phyloP scores from a whole-genome alignment of 139 green algal genomes.

The Chlamydomonas eustigma region DNA sequence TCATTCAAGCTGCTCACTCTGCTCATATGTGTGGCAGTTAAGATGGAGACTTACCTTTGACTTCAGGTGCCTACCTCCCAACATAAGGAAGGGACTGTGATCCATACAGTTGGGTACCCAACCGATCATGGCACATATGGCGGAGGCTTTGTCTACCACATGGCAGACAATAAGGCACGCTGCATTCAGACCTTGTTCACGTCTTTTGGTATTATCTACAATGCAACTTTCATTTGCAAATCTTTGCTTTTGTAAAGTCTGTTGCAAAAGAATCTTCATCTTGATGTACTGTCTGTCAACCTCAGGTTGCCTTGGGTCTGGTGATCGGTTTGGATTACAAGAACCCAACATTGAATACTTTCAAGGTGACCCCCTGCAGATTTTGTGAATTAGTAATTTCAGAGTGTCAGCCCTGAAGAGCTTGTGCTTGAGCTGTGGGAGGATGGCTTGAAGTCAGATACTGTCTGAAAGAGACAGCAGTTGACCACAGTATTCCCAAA shows the following conservation, averaged over 20 bases:
- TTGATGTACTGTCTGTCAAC: too few relatives aligned
- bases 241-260: too few relatives aligned
- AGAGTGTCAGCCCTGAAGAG: too few relatives aligned
- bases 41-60: neutral
- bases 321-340: conserved; percentile 87
- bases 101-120: conserved; percentile 84
- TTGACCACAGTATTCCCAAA: too few relatives aligned
- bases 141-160: conserved; percentile 91
- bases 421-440: too few relatives aligned
- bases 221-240: too few relatives aligned
- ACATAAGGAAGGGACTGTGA: conserved; percentile 70
- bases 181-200: neutral
- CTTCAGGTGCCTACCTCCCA: conserved; percentile 51
- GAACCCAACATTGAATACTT: conserved; percentile 73
- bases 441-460: too few relatives aligned
- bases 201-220: neutral
- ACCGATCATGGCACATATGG: conserved; percentile 73
- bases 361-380: neutral
- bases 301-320: conserved; percentile 72
- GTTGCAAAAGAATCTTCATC: too few relatives aligned
- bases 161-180: conserved; percentile 50
- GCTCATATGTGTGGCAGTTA: neutral
- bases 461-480: too few relatives aligned
- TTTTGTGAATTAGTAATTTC: too few relatives aligned
- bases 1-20: neutral